Percentiles rank a stretch among this genome's conserved stretches.
phyloP scores from a whole-genome alignment of 1,284 basidiomycete genomes.

The Ustilago cynodontis region DNA sequence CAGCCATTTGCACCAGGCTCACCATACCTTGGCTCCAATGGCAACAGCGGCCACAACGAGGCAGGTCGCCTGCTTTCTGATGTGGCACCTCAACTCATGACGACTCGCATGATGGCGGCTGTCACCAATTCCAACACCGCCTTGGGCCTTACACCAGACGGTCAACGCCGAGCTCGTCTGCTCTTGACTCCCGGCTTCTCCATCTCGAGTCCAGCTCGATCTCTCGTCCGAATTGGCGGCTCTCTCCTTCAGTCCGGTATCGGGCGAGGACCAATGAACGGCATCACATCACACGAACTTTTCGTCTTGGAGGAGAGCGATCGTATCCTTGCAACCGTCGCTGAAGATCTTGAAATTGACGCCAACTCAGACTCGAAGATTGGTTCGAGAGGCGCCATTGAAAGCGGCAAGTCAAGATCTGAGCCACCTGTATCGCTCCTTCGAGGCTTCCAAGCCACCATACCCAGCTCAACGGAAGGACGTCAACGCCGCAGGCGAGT shows the following conservation, averaged over 20 bases:
- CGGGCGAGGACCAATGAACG: constrained; percentile 57
- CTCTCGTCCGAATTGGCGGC: constrained; percentile 62
- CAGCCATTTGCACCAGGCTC: constrained; percentile 53
- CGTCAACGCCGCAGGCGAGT: constrained; percentile 57
- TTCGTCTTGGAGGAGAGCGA: constrained; percentile 66
- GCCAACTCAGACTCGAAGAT: constrained; percentile 9
- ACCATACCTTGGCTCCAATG: constrained; percentile 40
- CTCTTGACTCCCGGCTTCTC: constrained; percentile 60
- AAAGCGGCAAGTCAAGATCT: constrained; percentile 26
- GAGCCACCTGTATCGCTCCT: constrained; percentile 63
- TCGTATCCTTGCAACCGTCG: constrained; percentile 61
- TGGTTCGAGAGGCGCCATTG: constrained; percentile 26
- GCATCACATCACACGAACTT: constrained; percentile 63
- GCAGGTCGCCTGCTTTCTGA: constrained; percentile 63
- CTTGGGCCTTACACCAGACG: constrained; percentile 52
- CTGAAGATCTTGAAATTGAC: constrained; percentile 48
- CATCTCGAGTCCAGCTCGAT: constrained; percentile 63
- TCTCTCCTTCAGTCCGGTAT: constrained; percentile 58
- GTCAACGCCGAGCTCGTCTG: constrained; percentile 53
- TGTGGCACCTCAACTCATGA: constrained; percentile 69
- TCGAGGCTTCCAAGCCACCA: constrained; percentile 67
- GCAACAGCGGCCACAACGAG: constrained; percentile 37
- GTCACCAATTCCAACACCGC: constrained; percentile 60
- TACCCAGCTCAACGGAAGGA: constrained; percentile 61
- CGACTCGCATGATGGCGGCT: constrained; percentile 65